Evolutionary conservation across 2,329 filamentous ascomycete genomes (phyloP), one percentile per base, ranked within the genome.

Genomic region (Fusarium devonianum): DNA sequence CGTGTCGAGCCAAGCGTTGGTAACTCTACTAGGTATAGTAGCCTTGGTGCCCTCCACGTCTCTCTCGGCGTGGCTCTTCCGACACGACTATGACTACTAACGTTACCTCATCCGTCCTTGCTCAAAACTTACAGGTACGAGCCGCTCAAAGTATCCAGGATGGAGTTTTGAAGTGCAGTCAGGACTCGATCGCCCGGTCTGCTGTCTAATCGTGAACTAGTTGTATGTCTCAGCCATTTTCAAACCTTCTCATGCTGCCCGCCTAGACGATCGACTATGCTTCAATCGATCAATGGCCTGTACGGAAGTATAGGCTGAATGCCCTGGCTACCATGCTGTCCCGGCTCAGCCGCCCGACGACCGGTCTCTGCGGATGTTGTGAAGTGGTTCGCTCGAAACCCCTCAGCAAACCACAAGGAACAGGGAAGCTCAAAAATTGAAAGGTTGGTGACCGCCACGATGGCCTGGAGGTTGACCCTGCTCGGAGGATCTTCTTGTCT

Each of bases 301-400:
- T n/a, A n/a, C n/a, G n/a, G n/a, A n/a, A n/a, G n/a, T 36, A 48
- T 37, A 55, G 62, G 58, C 58, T 64, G 45, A 55, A 19, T 51
- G 6, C 23, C 23, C 13, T 19, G 12, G 16, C 38, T 29, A 14
- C 26, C 19, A 30, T n/a, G 18, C 37, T 37, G 36, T 33, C 44
- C n/a, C 43, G 33, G 16, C 25, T n/a, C 4, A 44, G 40, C 30
- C 46, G 28, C 21, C 23, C 37, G 36, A 36, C 41, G 40, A 50
- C 21, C 32, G n/a, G 36, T 45, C 38, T 29, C 33, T 25, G 16
- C 26, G 30, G n/a, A n/a, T 37, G 19, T 38, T 33, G 26, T 33
- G 16, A 32, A 35, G 25, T 36, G 45, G 33, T 51, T 56, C 38
- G 39, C 34, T 47, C 33, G 14, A 40, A 33, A 53, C 30, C 45